Conservation (phyloP, 1,139 yeast genomes). For the Candida sanyaensis region DNA sequence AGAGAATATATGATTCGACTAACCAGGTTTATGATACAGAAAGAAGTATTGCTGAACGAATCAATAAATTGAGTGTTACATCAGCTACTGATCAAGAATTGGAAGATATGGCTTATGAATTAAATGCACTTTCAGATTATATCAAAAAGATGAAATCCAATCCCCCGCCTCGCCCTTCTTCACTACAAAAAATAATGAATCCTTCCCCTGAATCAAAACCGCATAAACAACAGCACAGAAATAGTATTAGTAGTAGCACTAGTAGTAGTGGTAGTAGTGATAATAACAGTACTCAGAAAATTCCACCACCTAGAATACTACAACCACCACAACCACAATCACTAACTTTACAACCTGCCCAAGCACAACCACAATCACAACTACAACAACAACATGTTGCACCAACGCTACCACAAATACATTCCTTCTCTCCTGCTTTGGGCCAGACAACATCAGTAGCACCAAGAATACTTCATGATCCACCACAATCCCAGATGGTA, state of each 20-base stretch:
- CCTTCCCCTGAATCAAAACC: background rate
- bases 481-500: background rate
- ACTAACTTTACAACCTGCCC: background rate
- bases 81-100: constrained; percentile 13
- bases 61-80: background rate
- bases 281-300: background rate
- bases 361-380: background rate
- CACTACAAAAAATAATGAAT: background rate
- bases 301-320: background rate
- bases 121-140: constrained; percentile 35
- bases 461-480: background rate
- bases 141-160: constrained; percentile 27
- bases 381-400: background rate
- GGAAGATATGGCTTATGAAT: constrained; percentile 30
- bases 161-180: background rate
- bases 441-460: background rate
- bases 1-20: constrained; percentile 13
- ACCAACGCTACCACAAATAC: background rate
- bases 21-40: constrained; percentile 15
- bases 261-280: no score
- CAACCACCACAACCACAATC: background rate
- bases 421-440: background rate
- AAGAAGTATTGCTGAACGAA: constrained; percentile 8
- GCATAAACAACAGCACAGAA: background rate
- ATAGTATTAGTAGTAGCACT: no score